Evolutionary conservation across 1,284 basidiomycete genomes (phyloP), one percentile per base, ranked within the genome.

Genomic region (Megacollybia platyphylla): DNA sequence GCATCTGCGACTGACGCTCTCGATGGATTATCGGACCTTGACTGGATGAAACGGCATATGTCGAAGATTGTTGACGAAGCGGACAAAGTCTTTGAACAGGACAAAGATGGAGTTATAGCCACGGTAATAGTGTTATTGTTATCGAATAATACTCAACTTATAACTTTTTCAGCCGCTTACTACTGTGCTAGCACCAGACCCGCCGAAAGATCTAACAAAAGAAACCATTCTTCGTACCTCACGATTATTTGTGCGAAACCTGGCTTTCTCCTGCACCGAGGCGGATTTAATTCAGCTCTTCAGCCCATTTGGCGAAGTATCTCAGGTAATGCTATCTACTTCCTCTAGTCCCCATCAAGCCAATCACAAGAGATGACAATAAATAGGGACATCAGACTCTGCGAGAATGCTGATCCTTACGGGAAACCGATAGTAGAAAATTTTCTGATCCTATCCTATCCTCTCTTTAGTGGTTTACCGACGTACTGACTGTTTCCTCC

Each of bases 241-340:
- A 0, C 79, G 94, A 1, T 65, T 97, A 4, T 97, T 97, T 57
- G 67, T 97, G 5, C 87, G 94, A 9, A 98, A 97, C 57, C 62
- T 97, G 13, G 73, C 92, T 0, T 97, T 90, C 55, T 73, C 84
- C 0, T 87, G 87, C 45, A 84, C 81, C 1, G 75, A 86, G 28
- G 64, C 71, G 3, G 89, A 96, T 41, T 60, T 97, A 2, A 57
- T 62, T 5, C 65, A 71, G n/a, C 67, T 81, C 5, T 92, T 94
- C 57, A 59, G 63, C 7, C 64, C 71, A 0, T 89, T 75, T 57
- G 93, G 92, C 6, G 65, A 73, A 36, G 58, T 97, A 36, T 71
- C 71, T 41, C 80, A 89, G 75, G 82, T 85, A 48, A 67, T 72
- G 38, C 18, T 41, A 44, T 30, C 32, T 36, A 30, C 37, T n/a